A percentile compares a stretch with the other conserved stretches of the same genome.
Evolutionary conservation across 1,284 basidiomycete genomes (phyloP).

Genomic region (Trichosporon sp.): DNA sequence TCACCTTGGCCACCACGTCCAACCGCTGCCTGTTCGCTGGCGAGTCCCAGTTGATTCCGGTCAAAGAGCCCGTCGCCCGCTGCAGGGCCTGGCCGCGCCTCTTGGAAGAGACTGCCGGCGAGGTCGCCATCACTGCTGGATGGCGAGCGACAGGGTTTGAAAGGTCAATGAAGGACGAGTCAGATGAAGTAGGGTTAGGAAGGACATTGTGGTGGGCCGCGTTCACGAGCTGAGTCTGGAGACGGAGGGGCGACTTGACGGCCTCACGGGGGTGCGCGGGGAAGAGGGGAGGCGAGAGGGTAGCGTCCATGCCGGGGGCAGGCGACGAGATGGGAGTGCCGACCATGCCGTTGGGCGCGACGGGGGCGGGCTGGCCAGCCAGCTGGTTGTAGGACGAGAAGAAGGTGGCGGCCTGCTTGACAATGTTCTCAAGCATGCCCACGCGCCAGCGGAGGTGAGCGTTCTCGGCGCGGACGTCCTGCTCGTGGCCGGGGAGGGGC

Average conservation of each 20-base stretch:
- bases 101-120: constrained; percentile 33
- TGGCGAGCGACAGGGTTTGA: constrained; percentile 51
- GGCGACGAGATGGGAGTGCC: constrained; percentile 24
- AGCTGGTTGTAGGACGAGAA: constrained; percentile 35
- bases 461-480: constrained; percentile 43
- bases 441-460: constrained; percentile 45
- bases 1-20: constrained; percentile 44
- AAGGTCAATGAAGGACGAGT: constrained; percentile 33
- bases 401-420: constrained; percentile 50
- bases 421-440: constrained; percentile 47
- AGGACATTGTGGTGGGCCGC: constrained; percentile 19
- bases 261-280: constrained; percentile 28
- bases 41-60: constrained; percentile 39
- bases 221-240: constrained; percentile 30
- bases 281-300: constrained; percentile 43
- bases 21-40: constrained; percentile 38
- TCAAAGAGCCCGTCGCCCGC: constrained; percentile 53
- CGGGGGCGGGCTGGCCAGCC: constrained; percentile 23
- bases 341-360: constrained; percentile 22
- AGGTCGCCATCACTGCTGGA: constrained; percentile 56
- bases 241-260: constrained; percentile 31
- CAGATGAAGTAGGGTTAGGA: constrained; percentile 22
- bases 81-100: constrained; percentile 51
- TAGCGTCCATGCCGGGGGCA: constrained; percentile 36
- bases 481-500: constrained; percentile 20